Evolutionary conservation across 1,284 basidiomycete genomes (phyloP), one percentile per base, ranked within the genome.

Genomic region (Boletus semigastroideus): DNA sequence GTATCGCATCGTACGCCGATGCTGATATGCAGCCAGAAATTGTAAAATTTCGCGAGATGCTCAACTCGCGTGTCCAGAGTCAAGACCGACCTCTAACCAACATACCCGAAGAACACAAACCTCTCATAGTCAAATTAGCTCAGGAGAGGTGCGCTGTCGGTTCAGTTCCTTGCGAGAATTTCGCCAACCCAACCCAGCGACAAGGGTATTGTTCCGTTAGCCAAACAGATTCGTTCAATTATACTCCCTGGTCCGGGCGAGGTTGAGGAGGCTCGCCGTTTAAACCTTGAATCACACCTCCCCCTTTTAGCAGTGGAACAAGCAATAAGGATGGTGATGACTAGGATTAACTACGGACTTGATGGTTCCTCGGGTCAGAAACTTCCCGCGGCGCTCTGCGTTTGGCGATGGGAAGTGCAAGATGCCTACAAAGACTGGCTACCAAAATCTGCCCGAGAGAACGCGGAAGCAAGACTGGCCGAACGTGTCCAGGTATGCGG

Each of bases 331-430:
- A 64, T 71, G 13, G 67, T 86, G 7, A 79, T 87, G 53, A 74
- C 68, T 42, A 83, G 90, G 19, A 78, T 78, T 31, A 91, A 92
- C 63, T 92, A 92, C 61, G 90, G 90, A 1, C 69, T 91, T 9
- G 82, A 89, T 48, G 71, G 70, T 3, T 61, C 70, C 13, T 64
- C 70, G 25, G 76, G 77, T 36, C 70, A 72, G 48, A 87, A 78
- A 63, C 61, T 74, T 16, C 81, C 86, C 11, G 79, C 84, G 5
- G 69, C 76, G 19, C 68, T 90, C 31, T 86, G 82, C 58, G 72
- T 90, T n/a, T 95, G 92, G 92, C 77, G 92, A 54, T 94, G 92
- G 92, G 92, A 95, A 65, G 84, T 88, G 8, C 84, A 78, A 58
- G 77, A 83, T 14, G 59, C 75, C 20, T 72, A 77, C 56, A 67